phyloP scores from a whole-genome alignment of 2,329 filamentous ascomycete genomes.

The Blumeria hordei region DNA sequence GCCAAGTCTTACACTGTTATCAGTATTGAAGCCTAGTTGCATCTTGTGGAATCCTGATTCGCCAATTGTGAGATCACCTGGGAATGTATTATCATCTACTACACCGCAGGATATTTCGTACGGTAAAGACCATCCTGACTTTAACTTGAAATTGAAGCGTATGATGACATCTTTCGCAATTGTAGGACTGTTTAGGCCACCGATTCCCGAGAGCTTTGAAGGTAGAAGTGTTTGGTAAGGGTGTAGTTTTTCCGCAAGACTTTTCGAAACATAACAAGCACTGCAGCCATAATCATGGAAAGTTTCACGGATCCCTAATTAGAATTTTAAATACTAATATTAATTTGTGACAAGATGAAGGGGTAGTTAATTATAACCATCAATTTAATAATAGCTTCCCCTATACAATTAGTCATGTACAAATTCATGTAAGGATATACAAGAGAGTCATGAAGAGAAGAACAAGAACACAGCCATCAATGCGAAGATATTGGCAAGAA shows the following conservation, averaged over 20 bases:
- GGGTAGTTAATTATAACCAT: too few species aligned
- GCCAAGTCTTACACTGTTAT: not conserved
- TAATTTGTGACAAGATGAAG: too few species aligned
- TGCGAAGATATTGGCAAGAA: too few species aligned
- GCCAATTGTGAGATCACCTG: not conserved
- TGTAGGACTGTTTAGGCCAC: not conserved
- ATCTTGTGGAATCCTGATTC: not conserved
- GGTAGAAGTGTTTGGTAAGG: not conserved
- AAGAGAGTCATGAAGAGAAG: too few species aligned
- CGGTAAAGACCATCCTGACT: not conserved
- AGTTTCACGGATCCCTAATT: too few species aligned
- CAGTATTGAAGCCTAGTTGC: not conserved
- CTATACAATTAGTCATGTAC: too few species aligned
- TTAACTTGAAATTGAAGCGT: not conserved
- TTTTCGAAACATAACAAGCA: not conserved
- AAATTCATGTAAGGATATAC: too few species aligned
- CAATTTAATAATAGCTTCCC: too few species aligned
- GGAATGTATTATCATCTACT: not conserved
- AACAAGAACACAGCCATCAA: too few species aligned
- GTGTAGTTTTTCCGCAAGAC: slow-evolving; percentile 2
- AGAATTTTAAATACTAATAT: too few species aligned
- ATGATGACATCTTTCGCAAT: not conserved
- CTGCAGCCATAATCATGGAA: not conserved
- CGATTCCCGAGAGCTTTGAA: not conserved
- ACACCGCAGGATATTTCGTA: not conserved